Base-by-base conservation (phyloP, 805 yeast genomes). In the Ogataea pilisensis region DNA sequence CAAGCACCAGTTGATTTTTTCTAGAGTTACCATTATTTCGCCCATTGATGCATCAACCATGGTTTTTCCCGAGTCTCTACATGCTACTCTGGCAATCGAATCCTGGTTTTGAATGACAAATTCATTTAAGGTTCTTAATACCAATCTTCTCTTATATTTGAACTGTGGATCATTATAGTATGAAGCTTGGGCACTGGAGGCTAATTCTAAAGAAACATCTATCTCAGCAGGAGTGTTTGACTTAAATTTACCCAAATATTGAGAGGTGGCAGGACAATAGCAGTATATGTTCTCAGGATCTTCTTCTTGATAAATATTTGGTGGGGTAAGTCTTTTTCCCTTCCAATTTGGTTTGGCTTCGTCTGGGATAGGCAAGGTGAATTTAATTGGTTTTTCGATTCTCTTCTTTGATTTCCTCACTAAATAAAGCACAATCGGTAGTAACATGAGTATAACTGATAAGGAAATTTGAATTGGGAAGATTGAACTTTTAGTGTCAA, bases 181-280 rank as follows among this genome's bases (percentile, higher is more conserved):
- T 24, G 51, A 49, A 18, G 46, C 49, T 55, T 83, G 90, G 2
- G 90, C 88, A 2, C 44, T 46, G 26, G 63, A 61, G 2, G 88
- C 80, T 13, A 51, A 49, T n/a, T 50, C 49, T 16, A 93, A 78
- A 41, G 79, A 72, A 5, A 54, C 50, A 58, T 91, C 91, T 61
- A 93, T 85, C 34, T 88, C 93, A 3, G 72, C 73, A 35, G 68
- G 70, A n/a, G 82, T 65, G 42, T 79, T 76, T 2, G 87, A 80
- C 36, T 72, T 66, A 51, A 80, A 82, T 18, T 80, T 71, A 1
- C 96, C 98, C 49, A 91, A 68, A 46, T 68, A 80, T 63, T 88
- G 96, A 26, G 96, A 95, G 0, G 98, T 93, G 0, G 98, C 96
- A 3, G 99, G 99, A 65, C 99, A 91, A 60, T 86, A 84, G 45